phyloP scores from a whole-genome alignment of 345 rosid species.

The Eucalyptus tenuipes region DNA sequence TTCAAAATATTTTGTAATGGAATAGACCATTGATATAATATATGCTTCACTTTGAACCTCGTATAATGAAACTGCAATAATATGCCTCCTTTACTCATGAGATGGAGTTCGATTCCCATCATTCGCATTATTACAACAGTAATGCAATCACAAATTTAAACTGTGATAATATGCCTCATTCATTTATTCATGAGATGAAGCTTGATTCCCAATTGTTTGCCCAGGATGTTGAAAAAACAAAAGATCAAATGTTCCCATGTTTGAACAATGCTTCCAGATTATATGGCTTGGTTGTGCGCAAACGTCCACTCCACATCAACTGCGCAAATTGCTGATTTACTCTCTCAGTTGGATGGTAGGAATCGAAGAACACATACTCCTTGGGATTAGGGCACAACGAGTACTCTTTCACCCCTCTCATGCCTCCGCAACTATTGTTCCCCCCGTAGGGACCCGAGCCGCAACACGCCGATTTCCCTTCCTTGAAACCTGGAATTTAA shows the following conservation, averaged over 20 bases:
- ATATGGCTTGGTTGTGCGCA: neutral
- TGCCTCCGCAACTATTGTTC: neutral
- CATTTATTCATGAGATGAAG: neutral
- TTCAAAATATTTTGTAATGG: neutral
- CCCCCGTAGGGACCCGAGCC: conserved; percentile 4
- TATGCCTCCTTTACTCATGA: neutral
- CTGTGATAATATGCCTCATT: neutral
- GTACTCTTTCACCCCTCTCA: neutral
- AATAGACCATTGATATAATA: neutral
- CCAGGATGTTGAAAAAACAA: neutral
- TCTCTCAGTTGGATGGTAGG: neutral
- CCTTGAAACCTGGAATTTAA: conserved; percentile 8
- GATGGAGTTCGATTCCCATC: neutral
- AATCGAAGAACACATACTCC: conserved; percentile 1
- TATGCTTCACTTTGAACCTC: neutral
- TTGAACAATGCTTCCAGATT: neutral
- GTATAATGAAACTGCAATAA: neutral
- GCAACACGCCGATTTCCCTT: conserved; percentile 3
- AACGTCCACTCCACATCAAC: conserved; percentile 2
- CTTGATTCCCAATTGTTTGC: neutral
- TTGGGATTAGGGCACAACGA: neutral
- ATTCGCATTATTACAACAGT: neutral
- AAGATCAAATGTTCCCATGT: neutral
- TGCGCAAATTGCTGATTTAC: neutral
- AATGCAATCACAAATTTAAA: neutral